These are phyloP conservation scores for Sarcodon aspratus DNA, from an alignment of 768 basidiomycete genomes.

Conservation along the genomic window DNA sequence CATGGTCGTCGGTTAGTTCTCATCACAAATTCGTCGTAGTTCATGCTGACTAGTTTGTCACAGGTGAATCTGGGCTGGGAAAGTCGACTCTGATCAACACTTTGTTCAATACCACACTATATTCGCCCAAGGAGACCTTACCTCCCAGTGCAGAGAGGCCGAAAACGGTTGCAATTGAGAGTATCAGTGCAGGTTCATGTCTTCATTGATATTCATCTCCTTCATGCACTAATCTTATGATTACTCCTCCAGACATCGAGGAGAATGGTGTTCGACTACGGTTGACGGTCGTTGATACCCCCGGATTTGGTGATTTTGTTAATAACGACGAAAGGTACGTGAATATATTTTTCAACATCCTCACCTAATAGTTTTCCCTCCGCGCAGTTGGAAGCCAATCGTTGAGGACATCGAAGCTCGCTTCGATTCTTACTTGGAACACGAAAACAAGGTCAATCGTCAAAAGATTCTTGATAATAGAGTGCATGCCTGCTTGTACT, in stretches of 20 bases:
- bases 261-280: slow-evolving; percentile 96
- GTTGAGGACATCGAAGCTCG: slow-evolving; percentile 97
- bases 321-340: slow-evolving; percentile 94
- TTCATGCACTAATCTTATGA: background rate
- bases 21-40: slow-evolving; percentile 3
- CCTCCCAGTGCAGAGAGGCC: slow-evolving; percentile 80
- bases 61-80: slow-evolving; percentile 96
- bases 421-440: slow-evolving; percentile 95
- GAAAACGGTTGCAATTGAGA: slow-evolving; percentile 95
- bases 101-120: slow-evolving; percentile 93
- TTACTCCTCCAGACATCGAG: slow-evolving; percentile 72
- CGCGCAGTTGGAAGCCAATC: slow-evolving; percentile 89
- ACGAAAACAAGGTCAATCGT: slow-evolving; percentile 97
- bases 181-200: slow-evolving; percentile 84
- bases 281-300: slow-evolving; percentile 98
- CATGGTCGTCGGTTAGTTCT: slow-evolving; percentile 90
- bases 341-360: slow-evolving; percentile 5
- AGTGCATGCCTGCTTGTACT: slow-evolving; percentile 97
- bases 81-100: slow-evolving; percentile 99
- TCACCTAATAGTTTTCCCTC: background rate
- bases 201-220: background rate
- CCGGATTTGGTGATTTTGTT: slow-evolving; percentile 98
- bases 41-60: background rate
- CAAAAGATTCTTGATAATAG: slow-evolving; percentile 92
- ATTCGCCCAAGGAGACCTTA: slow-evolving; percentile 77